A percentile compares a stretch with the other conserved stretches of the same genome.
Conservation (phyloP, 2,329 filamentous ascomycete species). For the Aspergillus calidoustus region DNA sequence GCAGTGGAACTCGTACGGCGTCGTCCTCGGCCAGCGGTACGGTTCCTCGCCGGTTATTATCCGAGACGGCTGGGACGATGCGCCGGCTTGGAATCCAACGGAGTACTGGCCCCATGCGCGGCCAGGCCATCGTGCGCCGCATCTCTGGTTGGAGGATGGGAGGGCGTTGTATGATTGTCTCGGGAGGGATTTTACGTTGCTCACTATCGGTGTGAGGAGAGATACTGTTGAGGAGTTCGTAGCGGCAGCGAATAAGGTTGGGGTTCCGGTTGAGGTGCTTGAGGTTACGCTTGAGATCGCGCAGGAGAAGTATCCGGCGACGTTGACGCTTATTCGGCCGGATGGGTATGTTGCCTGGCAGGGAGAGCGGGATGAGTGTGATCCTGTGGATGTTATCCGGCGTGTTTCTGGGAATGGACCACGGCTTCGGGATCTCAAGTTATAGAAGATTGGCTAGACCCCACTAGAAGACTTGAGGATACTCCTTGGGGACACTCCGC, state of each 20-base stretch:
- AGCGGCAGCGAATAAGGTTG: not conserved
- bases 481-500: not conserved
- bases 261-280: not conserved
- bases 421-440: not conserved
- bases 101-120: not conserved
- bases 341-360: not conserved
- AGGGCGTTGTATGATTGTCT: not conserved
- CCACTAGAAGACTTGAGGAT: not conserved
- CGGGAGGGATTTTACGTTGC: not conserved
- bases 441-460: not conserved
- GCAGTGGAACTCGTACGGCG: not conserved
- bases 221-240: not conserved
- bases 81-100: not conserved
- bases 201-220: not conserved
- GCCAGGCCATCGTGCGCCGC: not conserved
- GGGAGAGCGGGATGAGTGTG: not conserved
- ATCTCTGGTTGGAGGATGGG: not conserved
- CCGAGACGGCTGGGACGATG: not conserved
- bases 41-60: not conserved
- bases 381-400: not conserved
- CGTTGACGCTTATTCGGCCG: not conserved
- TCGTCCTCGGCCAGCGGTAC: not conserved
- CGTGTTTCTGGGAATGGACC: not conserved
- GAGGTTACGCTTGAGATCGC: not conserved
- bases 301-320: not conserved